Percentiles rank a stretch among this genome's conserved stretches.
phyloP scores from a whole-genome alignment of 805 yeast genomes.

The Priceomyces fermenticarens region DNA sequence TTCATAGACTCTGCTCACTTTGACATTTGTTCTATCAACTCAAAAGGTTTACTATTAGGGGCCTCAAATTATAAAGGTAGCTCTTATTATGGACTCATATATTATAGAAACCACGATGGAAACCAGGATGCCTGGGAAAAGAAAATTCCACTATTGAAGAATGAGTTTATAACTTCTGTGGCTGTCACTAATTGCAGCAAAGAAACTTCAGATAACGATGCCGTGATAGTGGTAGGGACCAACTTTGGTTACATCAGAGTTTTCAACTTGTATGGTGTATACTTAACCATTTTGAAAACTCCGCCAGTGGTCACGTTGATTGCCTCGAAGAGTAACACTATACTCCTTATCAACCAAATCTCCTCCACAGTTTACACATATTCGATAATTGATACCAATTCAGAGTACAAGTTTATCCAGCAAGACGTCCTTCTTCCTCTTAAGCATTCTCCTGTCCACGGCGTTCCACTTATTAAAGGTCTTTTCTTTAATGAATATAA shows the following conservation, averaged over 20 bases:
- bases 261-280: slow-evolving; percentile 71
- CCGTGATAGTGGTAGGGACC: slow-evolving; percentile 66
- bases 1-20: slow-evolving; percentile 71
- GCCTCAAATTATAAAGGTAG: slow-evolving; percentile 25
- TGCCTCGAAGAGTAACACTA: slow-evolving; percentile 54
- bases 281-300: slow-evolving; percentile 64
- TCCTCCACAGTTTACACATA: slow-evolving; percentile 37
- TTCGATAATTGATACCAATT: slow-evolving; percentile 46
- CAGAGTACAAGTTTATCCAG: slow-evolving; percentile 37
- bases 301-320: slow-evolving; percentile 72
- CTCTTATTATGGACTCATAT: slow-evolving; percentile 41
- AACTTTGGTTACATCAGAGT: slow-evolving; percentile 70
- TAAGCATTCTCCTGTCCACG: slow-evolving; percentile 15
- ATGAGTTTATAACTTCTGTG: slow-evolving; percentile 64
- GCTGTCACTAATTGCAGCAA: slow-evolving; percentile 45
- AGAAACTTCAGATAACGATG: slow-evolving; percentile 15
- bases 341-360: slow-evolving; percentile 48
- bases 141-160: slow-evolving; percentile 47
- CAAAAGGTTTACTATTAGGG: slow-evolving; percentile 62
- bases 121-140: slow-evolving; percentile 71
- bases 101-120: slow-evolving; percentile 68
- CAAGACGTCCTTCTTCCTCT: slow-evolving; percentile 40
- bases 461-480: slow-evolving; percentile 50
- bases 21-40: slow-evolving; percentile 74
- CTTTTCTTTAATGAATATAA: slow-evolving; percentile 85